A percentile compares a stretch with the other conserved stretches of the same genome.
phyloP scores from a whole-genome alignment of 805 yeast genomes.

The Barnettozyma sp. region DNA sequence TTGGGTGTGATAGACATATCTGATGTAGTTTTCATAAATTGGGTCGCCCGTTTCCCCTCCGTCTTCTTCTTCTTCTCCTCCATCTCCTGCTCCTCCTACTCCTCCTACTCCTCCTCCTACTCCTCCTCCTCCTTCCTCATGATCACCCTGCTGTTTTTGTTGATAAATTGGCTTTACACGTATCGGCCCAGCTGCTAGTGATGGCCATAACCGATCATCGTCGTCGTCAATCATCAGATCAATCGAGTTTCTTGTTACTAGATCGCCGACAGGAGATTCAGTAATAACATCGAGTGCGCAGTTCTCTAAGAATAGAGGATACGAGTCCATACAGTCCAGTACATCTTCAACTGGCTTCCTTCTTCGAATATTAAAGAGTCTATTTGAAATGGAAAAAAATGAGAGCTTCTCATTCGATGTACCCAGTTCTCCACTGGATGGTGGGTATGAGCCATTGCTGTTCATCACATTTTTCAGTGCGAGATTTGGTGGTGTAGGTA shows the following conservation, averaged over 20 bases:
- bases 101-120: too few species aligned
- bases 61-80: too few species aligned
- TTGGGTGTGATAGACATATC: conserved; percentile 7
- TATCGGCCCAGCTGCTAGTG: too few species aligned
- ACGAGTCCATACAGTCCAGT: background rate
- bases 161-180: too few species aligned
- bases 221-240: conserved; percentile 7
- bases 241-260: conserved; percentile 3
- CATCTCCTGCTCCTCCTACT: too few species aligned
- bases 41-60: conserved; percentile 7
- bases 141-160: too few species aligned
- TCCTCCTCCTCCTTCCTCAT: too few species aligned
- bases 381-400: conserved; percentile 9
- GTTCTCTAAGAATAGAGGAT: conserved; percentile 9
- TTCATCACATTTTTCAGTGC: too few species aligned
- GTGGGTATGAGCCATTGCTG: too few species aligned
- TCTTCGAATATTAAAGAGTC: conserved; percentile 4
- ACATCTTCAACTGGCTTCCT: background rate
- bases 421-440: too few species aligned
- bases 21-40: conserved; percentile 13
- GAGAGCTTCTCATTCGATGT: too few species aligned
- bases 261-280: conserved; percentile 9
- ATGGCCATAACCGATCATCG: too few species aligned
- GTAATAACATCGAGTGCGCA: conserved; percentile 9
- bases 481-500: conserved; percentile 12